These are phyloP conservation scores for Chimonanthus praecox DNA, from an alignment of 164 flowering plant genomes.

Conservation along the genomic window DNA sequence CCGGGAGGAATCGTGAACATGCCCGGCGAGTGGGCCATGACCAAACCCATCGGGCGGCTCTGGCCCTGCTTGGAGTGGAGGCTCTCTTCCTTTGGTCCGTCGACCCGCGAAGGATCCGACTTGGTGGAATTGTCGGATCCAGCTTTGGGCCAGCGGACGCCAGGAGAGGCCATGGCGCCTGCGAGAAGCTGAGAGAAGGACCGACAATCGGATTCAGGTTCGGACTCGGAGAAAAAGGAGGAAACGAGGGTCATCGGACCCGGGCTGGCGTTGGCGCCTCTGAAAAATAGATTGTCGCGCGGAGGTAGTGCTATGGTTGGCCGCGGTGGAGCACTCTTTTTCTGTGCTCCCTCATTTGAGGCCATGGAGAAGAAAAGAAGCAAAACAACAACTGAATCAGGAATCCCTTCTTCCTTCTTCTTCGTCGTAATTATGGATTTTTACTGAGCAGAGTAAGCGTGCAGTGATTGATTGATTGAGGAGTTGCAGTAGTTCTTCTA, in stretches of 20 bases:
- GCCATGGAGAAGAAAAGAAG: slow-evolving; percentile 14
- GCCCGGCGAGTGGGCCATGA: slow-evolving; percentile 35
- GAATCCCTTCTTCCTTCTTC: not conserved
- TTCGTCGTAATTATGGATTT: not conserved
- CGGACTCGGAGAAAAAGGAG: slow-evolving; percentile 55
- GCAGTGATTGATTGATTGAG: too few species aligned
- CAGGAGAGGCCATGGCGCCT: slow-evolving; percentile 79
- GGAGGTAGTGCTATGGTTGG: slow-evolving; percentile 67
- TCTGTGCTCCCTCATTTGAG: slow-evolving; percentile 14
- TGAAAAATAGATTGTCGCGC: slow-evolving; percentile 43
- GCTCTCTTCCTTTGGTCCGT: not conserved
- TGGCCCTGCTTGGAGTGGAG: slow-evolving; percentile 29
- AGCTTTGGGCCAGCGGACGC: slow-evolving; percentile 3
- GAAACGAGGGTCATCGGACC: slow-evolving; percentile 93
- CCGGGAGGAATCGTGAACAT: slow-evolving; percentile 76
- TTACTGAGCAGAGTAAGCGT: too few species aligned
- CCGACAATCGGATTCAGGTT: slow-evolving; percentile 38
- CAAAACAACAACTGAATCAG: too few species aligned
- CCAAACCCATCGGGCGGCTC: slow-evolving; percentile 47
- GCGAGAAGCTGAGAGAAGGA: slow-evolving; percentile 93
- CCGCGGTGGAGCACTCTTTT: slow-evolving; percentile 21
- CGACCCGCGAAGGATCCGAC: too few species aligned
- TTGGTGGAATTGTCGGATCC: slow-evolving; percentile 9
- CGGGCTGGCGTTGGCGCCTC: slow-evolving; percentile 51
- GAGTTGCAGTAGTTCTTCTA: not conserved